Base-by-base conservation (phyloP, 306 rosid species). In the Sophora flavescens region DNA sequence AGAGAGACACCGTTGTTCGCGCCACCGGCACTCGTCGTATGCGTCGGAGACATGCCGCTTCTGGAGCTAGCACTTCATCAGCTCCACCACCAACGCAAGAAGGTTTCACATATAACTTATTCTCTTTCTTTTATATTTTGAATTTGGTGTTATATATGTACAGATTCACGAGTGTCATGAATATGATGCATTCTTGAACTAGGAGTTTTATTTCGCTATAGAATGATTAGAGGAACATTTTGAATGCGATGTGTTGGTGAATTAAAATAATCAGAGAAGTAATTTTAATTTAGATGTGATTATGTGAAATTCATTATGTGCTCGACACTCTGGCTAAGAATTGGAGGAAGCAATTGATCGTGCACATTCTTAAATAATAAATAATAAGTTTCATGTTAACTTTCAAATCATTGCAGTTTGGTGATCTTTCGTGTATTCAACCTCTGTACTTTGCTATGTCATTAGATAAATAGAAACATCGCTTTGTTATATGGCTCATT, bases 51-150 rank as follows among this genome's bases (percentile, higher is more conserved):
- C 88, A 86, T 0, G 93, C 91, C 73, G 82, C 97, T 36, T 79
- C 97, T 33, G 97, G 91, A 81, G 97, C 99, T 62, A 89, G 98
- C 80, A 67, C 96, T 32, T 95, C 96, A 0, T 80, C 96, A 8
- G 90, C 89, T 36, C 77, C 87, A 1, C 85, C 89, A 44, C 78
- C 87, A 13, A 26, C 73, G n/a, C 80, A 62, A 7, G 93, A 91
- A 96, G 99, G 97, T 92, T 59, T 52, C 48, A 70, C 10, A 6
- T 18, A 8, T 45, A 10, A 15, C 18, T 47, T 6, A 4, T 50
- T 35, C 0, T 14, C 14, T 30, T 5, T n/a, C 4, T 5, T 66
- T 62, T 7, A 1, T 53, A 39, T 53, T 52, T 39, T 11, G n/a
- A 53, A 33, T 52, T 30, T 35, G 8, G 18, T 17, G 4, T 11